Conservation (phyloP, 805 yeast genomes). For the Pachysolen tannophilus region DNA sequence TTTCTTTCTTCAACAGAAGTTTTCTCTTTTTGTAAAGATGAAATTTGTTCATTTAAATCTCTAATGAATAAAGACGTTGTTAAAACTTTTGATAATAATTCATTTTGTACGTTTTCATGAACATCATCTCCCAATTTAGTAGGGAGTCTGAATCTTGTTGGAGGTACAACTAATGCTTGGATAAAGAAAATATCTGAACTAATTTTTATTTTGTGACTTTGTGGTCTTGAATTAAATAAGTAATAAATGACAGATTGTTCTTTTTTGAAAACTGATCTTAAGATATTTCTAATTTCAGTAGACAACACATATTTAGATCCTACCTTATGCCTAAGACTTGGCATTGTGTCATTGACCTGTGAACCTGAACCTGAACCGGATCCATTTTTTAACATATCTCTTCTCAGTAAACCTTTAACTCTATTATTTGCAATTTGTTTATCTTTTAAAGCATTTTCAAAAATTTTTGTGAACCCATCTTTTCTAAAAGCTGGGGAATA, state of each 20-base stretch:
- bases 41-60: slow-evolving; percentile 81
- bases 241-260: slow-evolving; percentile 65
- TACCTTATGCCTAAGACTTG: slow-evolving; percentile 48
- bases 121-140: slow-evolving; percentile 93
- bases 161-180: slow-evolving; percentile 85
- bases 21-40: slow-evolving; percentile 51
- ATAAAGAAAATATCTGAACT: slow-evolving; percentile 83
- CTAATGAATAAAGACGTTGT: slow-evolving; percentile 76
- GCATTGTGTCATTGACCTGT: slow-evolving; percentile 27
- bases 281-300: slow-evolving; percentile 75
- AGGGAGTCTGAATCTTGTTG: slow-evolving; percentile 96
- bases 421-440: slow-evolving; percentile 78
- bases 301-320: slow-evolving; percentile 85
- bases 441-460: slow-evolving; percentile 78
- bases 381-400: slow-evolving; percentile 51
- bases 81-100: slow-evolving; percentile 70
- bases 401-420: slow-evolving; percentile 70
- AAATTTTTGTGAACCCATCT: slow-evolving; percentile 89
- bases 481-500: slow-evolving; percentile 89
- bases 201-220: slow-evolving; percentile 31
- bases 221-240: slow-evolving; percentile 79
- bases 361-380: slow-evolving; percentile 14
- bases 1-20: slow-evolving; percentile 65
- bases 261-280: slow-evolving; percentile 64
- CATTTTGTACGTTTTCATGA: slow-evolving; percentile 92